phyloP scores from a whole-genome alignment of 148 eudicot species.

The Rhododendron griersonianum region DNA sequence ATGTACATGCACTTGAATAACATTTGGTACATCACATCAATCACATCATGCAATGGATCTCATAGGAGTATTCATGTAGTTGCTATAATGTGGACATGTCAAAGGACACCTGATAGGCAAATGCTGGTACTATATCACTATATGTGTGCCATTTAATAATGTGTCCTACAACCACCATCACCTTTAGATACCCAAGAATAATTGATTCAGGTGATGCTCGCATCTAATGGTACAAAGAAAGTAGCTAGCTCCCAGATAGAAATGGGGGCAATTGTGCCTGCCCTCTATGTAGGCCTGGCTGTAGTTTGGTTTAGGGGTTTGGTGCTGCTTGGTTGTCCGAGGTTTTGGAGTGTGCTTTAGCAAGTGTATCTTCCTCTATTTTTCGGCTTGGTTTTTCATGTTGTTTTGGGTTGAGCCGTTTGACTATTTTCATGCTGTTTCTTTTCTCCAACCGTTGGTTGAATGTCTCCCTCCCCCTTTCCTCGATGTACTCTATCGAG shows the following conservation, averaged over 20 bases:
- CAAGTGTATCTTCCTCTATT: no score
- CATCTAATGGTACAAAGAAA: neutral
- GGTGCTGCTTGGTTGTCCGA: no score
- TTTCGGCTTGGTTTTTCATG: no score
- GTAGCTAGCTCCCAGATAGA: neutral
- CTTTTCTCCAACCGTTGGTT: no score
- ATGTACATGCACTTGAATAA: neutral
- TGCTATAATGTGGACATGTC: neutral
- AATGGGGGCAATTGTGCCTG: neutral
- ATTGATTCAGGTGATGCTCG: neutral
- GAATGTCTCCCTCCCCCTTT: no score
- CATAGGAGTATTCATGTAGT: neutral
- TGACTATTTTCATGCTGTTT: no score
- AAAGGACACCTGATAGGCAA: neutral
- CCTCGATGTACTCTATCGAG: no score
- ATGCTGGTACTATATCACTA: neutral
- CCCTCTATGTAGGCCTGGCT: neutral
- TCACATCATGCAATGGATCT: neutral
- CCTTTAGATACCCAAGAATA: neutral
- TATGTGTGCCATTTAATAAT: neutral
- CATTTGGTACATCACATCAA: neutral
- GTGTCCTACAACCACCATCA: neutral
- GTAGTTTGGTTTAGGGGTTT: no score
- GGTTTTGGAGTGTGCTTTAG: no score
- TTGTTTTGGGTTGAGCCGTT: no score